phyloP scores from a whole-genome alignment of 1,284 basidiomycete species.

The Boletellus deceptivus region DNA sequence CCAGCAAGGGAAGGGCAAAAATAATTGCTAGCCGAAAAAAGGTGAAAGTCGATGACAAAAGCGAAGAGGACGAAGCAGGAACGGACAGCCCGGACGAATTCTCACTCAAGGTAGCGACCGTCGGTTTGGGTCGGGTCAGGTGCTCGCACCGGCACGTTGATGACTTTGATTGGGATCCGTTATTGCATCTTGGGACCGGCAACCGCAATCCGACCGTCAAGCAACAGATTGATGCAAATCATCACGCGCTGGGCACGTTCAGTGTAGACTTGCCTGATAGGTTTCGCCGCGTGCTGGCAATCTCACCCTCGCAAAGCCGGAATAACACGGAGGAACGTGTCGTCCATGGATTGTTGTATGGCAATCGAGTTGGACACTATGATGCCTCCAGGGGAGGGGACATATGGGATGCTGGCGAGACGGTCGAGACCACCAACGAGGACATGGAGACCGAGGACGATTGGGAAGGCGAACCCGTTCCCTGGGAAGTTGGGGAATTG shows the following conservation, averaged over 20 bases:
- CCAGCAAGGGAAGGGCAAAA: slow-evolving; percentile 42
- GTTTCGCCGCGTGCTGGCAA: slow-evolving; percentile 58
- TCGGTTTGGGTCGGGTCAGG: slow-evolving; percentile 14
- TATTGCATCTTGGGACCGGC: slow-evolving; percentile 37
- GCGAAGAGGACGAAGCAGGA: slow-evolving; percentile 38
- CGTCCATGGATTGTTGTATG: slow-evolving; percentile 58
- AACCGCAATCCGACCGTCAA: slow-evolving; percentile 31
- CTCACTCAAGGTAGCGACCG: slow-evolving; percentile 23
- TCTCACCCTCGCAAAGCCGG: slow-evolving; percentile 46
- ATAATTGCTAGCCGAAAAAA: slow-evolving; percentile 39
- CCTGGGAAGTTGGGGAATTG: slow-evolving; percentile 75
- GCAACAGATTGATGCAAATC: slow-evolving; percentile 26
- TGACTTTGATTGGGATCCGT: slow-evolving; percentile 42
- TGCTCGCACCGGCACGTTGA: slow-evolving; percentile 8
- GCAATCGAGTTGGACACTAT: slow-evolving; percentile 53
- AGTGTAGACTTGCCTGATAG: slow-evolving; percentile 65
- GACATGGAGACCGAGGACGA: slow-evolving; percentile 62
- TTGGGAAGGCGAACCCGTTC: slow-evolving; percentile 78
- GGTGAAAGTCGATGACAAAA: slow-evolving; percentile 36
- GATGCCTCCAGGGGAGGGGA: slow-evolving; percentile 63
- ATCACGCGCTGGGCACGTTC: slow-evolving; percentile 35
- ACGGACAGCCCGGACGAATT: slow-evolving; percentile 22
- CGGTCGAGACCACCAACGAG: slow-evolving; percentile 33
- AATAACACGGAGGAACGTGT: slow-evolving; percentile 51
- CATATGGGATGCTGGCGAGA: slow-evolving; percentile 76